These are phyloP conservation scores for Hyaloscypha bicolor DNA, from an alignment of 495 filamentous ascomycete species.

Conservation along the genomic window DNA sequence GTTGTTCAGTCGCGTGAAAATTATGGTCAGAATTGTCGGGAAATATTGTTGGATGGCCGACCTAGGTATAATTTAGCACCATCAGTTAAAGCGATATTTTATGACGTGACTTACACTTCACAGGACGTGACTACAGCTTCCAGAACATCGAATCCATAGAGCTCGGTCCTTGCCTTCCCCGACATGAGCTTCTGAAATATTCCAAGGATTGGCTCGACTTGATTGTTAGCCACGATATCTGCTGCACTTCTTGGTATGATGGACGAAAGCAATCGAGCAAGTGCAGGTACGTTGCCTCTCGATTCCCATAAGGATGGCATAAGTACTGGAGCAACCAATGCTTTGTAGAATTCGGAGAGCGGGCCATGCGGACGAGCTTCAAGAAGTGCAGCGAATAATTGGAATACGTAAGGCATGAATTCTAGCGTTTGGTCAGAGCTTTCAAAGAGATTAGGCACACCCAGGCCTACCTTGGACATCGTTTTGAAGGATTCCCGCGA, in stretches of 20 bases:
- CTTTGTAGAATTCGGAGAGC: slow-evolving; percentile 75
- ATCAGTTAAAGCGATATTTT: neutral
- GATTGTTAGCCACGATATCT: slow-evolving; percentile 72
- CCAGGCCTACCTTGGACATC: slow-evolving; percentile 70
- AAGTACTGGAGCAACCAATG: slow-evolving; percentile 73
- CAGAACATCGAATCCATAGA: slow-evolving; percentile 84
- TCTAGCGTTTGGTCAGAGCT: slow-evolving; percentile 51
- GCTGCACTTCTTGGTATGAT: slow-evolving; percentile 76
- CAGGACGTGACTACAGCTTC: slow-evolving; percentile 76
- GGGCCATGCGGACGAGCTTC: slow-evolving; percentile 75
- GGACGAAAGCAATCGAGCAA: slow-evolving; percentile 80
- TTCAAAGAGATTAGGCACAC: neutral
- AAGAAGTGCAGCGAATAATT: slow-evolving; percentile 86
- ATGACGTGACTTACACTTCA: slow-evolving; percentile 56
- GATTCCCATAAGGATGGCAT: slow-evolving; percentile 82
- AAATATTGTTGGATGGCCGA: slow-evolving; percentile 74
- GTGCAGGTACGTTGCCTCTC: slow-evolving; percentile 88
- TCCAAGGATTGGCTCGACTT: slow-evolving; percentile 77
- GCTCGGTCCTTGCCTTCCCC: slow-evolving; percentile 67
- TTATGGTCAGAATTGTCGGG: slow-evolving; percentile 72
- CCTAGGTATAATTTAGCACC: slow-evolving; percentile 43
- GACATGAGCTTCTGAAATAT: slow-evolving; percentile 89
- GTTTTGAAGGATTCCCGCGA: slow-evolving; percentile 71
- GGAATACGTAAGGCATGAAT: slow-evolving; percentile 96
- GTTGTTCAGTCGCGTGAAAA: slow-evolving; percentile 80